Evolutionary conservation across 2,329 filamentous ascomycete species (phyloP).

Genomic region (Penicillium rolfsii): DNA sequence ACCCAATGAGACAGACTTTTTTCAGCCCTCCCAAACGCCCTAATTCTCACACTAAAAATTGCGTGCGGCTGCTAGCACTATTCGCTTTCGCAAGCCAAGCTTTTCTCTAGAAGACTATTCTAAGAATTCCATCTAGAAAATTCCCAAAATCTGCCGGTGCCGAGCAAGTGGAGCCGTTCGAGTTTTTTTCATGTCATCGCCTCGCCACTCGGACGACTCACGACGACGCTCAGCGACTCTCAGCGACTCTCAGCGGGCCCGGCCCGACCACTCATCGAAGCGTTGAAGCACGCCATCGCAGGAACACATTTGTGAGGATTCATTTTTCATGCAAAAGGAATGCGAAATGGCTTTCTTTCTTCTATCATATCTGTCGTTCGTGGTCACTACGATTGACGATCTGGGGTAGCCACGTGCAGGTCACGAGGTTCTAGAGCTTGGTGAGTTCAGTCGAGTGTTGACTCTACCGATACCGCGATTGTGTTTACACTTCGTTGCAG

Average conservation of each 20-base stretch:
- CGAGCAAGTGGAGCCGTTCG: slow-evolving; percentile 15
- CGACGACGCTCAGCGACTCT: background rate
- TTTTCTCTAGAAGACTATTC: background rate
- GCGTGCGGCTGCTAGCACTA: background rate
- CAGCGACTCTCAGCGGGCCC: slow-evolving; percentile 10
- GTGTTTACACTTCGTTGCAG: background rate
- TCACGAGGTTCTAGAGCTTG: slow-evolving; percentile 25
- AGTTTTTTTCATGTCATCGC: slow-evolving; percentile 22
- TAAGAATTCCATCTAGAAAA: background rate
- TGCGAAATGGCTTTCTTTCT: slow-evolving; percentile 4
- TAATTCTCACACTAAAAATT: background rate
- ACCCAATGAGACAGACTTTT: background rate
- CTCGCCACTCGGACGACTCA: slow-evolving; percentile 1
- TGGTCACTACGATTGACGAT: slow-evolving; percentile 7
- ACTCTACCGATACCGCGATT: background rate
- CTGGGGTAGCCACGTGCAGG: slow-evolving; percentile 24
- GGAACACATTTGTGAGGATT: background rate
- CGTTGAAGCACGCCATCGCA: slow-evolving; percentile 35
- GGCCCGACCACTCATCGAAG: slow-evolving; percentile 23
- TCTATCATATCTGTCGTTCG: background rate
- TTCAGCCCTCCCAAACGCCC: background rate
- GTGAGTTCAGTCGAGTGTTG: slow-evolving; percentile 15
- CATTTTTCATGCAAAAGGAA: background rate
- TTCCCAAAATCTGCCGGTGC: slow-evolving; percentile 2
- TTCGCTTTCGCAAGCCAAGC: background rate